phyloP scores from a whole-genome alignment of 176 grass and related monocot genomes.

The Oryza nivara region DNA sequence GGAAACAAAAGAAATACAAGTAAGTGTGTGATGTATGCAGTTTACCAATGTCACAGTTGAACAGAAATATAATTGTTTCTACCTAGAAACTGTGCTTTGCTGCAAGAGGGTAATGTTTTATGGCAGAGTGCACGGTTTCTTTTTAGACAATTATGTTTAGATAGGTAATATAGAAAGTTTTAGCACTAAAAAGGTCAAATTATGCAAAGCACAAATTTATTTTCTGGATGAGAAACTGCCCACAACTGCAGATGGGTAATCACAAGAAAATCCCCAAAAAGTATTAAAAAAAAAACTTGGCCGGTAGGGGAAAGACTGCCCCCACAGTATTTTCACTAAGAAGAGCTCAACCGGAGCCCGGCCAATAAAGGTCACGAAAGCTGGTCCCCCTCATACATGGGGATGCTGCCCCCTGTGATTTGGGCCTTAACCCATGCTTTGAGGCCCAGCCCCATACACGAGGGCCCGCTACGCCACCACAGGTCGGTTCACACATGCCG shows the following conservation, averaged over 20 bases:
- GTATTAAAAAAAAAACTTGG: too few relatives aligned
- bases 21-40: background rate
- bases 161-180: background rate
- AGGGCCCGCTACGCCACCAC: too few relatives aligned
- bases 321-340: too few relatives aligned
- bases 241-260: background rate
- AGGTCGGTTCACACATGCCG: too few relatives aligned
- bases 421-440: too few relatives aligned
- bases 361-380: too few relatives aligned
- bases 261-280: too few relatives aligned
- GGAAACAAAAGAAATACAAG: constrained; percentile 22
- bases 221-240: background rate
- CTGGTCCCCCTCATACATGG: too few relatives aligned
- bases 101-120: constrained; percentile 6
- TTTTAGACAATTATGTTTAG: constrained; percentile 6
- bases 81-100: constrained; percentile 4
- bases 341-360: too few relatives aligned
- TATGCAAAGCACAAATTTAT: background rate
- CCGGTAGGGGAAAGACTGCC: too few relatives aligned
- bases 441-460: too few relatives aligned
- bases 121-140: constrained; percentile 6
- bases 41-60: constrained; percentile 3
- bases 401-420: too few relatives aligned
- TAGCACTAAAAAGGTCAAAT: background rate
- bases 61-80: background rate